phyloP scores from a whole-genome alignment of 371 early-diverging fungal genomes.

The Mortierella sp. region DNA sequence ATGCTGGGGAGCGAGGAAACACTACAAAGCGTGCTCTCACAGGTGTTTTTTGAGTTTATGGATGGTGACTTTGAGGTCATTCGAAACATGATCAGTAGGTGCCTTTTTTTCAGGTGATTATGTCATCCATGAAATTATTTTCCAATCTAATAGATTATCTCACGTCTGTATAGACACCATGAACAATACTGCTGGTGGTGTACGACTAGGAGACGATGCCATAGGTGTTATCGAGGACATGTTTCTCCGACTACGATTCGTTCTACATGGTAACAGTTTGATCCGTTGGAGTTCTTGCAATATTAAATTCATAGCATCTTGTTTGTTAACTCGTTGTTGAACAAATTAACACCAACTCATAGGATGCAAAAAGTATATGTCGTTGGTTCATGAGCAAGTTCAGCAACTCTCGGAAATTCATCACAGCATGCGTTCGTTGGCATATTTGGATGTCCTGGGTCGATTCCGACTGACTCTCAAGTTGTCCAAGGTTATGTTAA shows the following conservation, averaged over 20 bases:
- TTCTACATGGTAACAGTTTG: conserved; percentile 67
- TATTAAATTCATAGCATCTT: too few species aligned
- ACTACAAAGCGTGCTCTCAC: conserved; percentile 68
- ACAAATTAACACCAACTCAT: conserved; percentile 3
- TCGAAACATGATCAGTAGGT: conserved; percentile 73
- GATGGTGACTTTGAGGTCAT: conserved; percentile 77
- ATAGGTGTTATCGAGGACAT: conserved; percentile 71
- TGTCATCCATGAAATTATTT: too few species aligned
- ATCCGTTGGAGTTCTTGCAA: too few species aligned
- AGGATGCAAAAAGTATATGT: conserved; percentile 73
- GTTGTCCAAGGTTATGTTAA: conserved; percentile 66
- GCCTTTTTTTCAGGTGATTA: too few species aligned
- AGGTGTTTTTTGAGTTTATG: conserved; percentile 76
- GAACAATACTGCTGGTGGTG: conserved; percentile 53
- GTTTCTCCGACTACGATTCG: conserved; percentile 67
- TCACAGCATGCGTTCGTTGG: conserved; percentile 66
- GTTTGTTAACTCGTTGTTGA: not conserved
- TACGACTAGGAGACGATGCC: conserved; percentile 72
- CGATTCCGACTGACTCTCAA: conserved; percentile 70
- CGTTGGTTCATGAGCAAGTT: conserved; percentile 70
- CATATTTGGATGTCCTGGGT: conserved; percentile 70
- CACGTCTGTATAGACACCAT: conserved; percentile 32
- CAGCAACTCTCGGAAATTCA: conserved; percentile 72
- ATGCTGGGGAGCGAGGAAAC: conserved; percentile 63
- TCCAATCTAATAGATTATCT: not conserved